Evolutionary conservation across 129 eudicot genomes (phyloP).

Genomic region (Pseudognaphalium luteoalbum): DNA sequence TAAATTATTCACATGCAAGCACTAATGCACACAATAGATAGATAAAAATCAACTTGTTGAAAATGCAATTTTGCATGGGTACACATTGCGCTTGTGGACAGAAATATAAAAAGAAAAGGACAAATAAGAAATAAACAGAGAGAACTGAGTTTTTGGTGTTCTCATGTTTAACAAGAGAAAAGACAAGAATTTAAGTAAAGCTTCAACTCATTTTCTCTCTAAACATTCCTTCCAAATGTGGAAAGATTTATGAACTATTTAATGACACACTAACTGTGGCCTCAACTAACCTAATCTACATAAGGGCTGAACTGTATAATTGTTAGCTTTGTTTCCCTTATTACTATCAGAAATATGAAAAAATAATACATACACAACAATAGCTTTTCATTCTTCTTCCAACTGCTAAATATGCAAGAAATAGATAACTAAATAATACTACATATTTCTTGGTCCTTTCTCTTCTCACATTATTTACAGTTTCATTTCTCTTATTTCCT

Average conservation of each 20-base stretch:
- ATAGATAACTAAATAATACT: background rate
- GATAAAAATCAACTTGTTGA: background rate
- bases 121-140: background rate
- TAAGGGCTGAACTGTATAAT: background rate
- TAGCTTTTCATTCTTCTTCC: background rate
- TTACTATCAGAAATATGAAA: background rate
- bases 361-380: background rate
- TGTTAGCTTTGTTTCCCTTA: background rate
- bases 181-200: background rate
- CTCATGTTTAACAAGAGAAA: background rate
- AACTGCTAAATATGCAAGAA: background rate
- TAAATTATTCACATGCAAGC: background rate
- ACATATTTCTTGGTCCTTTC: background rate
- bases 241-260: background rate
- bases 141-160: background rate
- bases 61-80: background rate
- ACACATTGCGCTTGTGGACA: background rate
- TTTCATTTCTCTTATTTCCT: background rate
- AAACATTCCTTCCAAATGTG: background rate
- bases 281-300: background rate
- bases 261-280: background rate
- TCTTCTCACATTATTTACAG: background rate
- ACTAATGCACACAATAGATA: background rate
- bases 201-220: conserved; percentile 1
- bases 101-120: background rate